Evolutionary conservation across 768 basidiomycete genomes (phyloP).

Genomic region (Termitomyces sp.): DNA sequence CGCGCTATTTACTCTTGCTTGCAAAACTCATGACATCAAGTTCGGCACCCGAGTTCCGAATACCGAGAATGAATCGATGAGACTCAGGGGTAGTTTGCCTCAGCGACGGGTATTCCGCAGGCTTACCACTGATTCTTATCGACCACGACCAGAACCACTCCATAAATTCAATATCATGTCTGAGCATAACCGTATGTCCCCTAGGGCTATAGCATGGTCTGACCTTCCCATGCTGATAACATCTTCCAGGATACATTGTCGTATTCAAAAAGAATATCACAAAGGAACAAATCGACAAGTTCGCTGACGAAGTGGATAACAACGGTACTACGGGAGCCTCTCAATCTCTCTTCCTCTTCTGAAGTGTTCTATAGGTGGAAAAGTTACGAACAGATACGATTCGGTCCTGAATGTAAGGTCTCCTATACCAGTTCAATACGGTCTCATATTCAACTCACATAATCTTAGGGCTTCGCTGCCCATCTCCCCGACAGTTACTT

Average conservation of each 20-base stretch:
- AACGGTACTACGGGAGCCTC: constrained; percentile 27
- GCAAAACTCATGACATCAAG: constrained; percentile 1
- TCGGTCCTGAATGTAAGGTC: constrained; percentile 32
- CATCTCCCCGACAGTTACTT: constrained; percentile 24
- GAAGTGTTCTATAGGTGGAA: constrained; percentile 32
- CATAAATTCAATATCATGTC: constrained; percentile 5
- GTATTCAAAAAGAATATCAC: constrained; percentile 47
- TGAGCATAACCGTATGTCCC: neutral
- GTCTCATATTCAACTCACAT: neutral
- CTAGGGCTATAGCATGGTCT: neutral
- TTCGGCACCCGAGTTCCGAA: neutral
- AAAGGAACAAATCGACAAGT: constrained; percentile 37
- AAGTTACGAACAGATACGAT: constrained; percentile 37
- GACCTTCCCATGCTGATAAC: neutral
- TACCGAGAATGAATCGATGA: neutral
- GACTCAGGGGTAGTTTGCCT: neutral
- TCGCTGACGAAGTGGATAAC: constrained; percentile 29
- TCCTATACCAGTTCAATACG: neutral
- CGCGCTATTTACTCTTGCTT: constrained; percentile 5
- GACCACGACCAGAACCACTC: neutral
- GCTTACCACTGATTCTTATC: constrained; percentile 8
- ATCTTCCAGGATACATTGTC: constrained; percentile 44
- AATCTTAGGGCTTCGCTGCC: constrained; percentile 26
- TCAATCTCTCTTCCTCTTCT: neutral
- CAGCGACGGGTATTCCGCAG: constrained; percentile 5